Evolutionary conservation across 306 rosid species (phyloP), one percentile per base, ranked within the genome.

Genomic region (Adenanthera pavonina): DNA sequence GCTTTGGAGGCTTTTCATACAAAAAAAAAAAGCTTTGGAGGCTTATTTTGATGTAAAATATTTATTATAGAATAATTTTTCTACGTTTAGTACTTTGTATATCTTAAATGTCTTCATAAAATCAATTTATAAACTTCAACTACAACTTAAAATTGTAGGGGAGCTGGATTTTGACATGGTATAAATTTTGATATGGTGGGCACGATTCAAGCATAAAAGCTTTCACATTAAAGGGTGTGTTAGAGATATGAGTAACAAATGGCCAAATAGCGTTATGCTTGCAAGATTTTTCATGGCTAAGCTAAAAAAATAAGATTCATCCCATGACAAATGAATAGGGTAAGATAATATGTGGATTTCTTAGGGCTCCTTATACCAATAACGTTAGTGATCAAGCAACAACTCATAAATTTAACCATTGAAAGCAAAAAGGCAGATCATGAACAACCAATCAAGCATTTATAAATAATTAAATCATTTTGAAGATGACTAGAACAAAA

Each of bases 361-460:
- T 30, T 38, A 72, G 77, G 61, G 30, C 56, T 20, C 0, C 38
- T 46, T 11, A 36, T 20, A 70, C 40, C 36, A 30, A 70, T 13
- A 46, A 10, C 44, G 38, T 11, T 34, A 19, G 34, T 38, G 15
- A 46, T 47, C 25, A 25, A 46, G 20, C 12, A 46, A 70, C 56
- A 17, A 46, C 38, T 12, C 19, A 44, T 48, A 44, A 62, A 15
- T 69, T 40, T 20, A 60, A 60, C 25, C 8, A 30, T 51, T 60
- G 61, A 57, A 56, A 70, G 54, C 2, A 60, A 72, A 36, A 68
- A 30, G 54, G 66, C 36, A 71, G 62, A 71, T 9, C n/a, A 60
- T 74, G 75, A 57, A 72, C 57, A 16, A 81, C 78, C 52, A 77
- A 59, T 48, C 59, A 60, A 71, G 44, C 46, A 78, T 53, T 70